phyloP scores from a whole-genome alignment of 2,329 filamentous ascomycete genomes.

The Fusarium avenaceum region DNA sequence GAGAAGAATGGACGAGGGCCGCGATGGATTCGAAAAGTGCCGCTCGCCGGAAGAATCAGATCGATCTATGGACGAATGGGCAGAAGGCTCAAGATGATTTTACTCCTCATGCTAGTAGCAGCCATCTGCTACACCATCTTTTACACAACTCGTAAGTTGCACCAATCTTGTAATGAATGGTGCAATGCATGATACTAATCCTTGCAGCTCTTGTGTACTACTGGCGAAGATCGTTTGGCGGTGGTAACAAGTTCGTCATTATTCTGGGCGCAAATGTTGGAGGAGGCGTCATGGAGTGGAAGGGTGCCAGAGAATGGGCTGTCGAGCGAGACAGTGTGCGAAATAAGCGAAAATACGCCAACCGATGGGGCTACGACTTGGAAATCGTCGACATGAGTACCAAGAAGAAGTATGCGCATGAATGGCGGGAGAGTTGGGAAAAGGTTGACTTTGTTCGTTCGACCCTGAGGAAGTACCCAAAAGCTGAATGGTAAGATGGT shows the following conservation, averaged over 20 bases:
- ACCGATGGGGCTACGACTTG: conserved; percentile 92
- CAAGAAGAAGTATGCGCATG: conserved; percentile 97
- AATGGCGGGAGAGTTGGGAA: conserved; percentile 99
- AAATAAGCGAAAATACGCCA: conserved; percentile 92
- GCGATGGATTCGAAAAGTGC: conserved; percentile 64
- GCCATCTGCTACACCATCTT: conserved; percentile 79
- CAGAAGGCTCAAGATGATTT: conserved; percentile 74
- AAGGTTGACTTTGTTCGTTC: conserved; percentile 95
- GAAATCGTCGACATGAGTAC: conserved; percentile 99
- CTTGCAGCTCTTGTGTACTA: conserved; percentile 60
- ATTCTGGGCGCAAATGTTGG: conserved; percentile 94
- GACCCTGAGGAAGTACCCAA: conserved; percentile 90
- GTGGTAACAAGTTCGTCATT: conserved; percentile 91
- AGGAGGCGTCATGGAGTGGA: conserved; percentile 99
- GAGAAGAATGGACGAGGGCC: conserved; percentile 77
- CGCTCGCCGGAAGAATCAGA: conserved; percentile 63
- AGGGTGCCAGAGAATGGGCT: conserved; percentile 96
- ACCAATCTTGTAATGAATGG: background rate
- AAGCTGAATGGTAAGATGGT: conserved; percentile 88
- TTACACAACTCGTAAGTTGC: conserved; percentile 78
- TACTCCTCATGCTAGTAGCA: conserved; percentile 71
- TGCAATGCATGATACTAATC: conserved; percentile 1
- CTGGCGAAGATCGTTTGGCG: conserved; percentile 82
- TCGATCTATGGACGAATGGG: conserved; percentile 66
- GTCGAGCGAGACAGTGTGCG: conserved; percentile 95